Percentiles rank a stretch among this genome's conserved stretches.
phyloP scores from a whole-genome alignment of 2,329 filamentous ascomycete species.

The Bisporella sp. region DNA sequence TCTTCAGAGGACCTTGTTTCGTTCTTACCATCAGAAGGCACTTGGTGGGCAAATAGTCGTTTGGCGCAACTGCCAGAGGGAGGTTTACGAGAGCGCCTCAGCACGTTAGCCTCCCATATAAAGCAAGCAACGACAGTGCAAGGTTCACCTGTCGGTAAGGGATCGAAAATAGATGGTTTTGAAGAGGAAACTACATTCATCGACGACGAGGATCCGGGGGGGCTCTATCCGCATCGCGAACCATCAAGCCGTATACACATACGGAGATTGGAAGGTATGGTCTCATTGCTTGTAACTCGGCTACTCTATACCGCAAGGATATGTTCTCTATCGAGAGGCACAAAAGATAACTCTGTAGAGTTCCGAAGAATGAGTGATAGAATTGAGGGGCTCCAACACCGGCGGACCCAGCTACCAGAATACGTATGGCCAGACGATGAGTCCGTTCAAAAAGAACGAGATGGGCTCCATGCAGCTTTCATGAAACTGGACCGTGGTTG shows the following conservation, averaged over 20 bases:
- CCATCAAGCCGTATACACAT: constrained; percentile 16
- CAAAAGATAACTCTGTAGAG: not conserved
- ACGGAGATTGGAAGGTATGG: constrained; percentile 14
- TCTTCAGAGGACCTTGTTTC: too few species aligned
- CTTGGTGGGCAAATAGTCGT: too few species aligned
- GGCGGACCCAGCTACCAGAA: constrained; percentile 13
- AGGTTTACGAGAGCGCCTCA: not conserved
- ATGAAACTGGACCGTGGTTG: constrained; percentile 8
- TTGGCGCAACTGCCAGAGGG: not conserved
- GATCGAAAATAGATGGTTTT: not conserved
- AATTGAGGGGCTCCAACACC: constrained; percentile 11
- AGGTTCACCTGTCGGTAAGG: not conserved
- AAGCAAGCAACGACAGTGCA: not conserved
- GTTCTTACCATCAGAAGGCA: too few species aligned
- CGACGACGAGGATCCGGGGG: constrained; percentile 9
- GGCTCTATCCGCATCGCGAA: constrained; percentile 12
- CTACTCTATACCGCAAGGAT: constrained; percentile 9
- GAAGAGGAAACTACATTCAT: not conserved
- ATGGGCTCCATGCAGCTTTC: constrained; percentile 18
- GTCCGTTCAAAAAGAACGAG: constrained; percentile 11
- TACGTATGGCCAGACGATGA: constrained; percentile 12
- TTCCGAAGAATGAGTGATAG: constrained; percentile 12
- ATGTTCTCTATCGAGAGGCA: constrained; percentile 2
- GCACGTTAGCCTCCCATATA: not conserved
- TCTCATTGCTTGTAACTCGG: constrained; percentile 16